Evolutionary conservation across 2,329 filamentous ascomycete species (phyloP).

Genomic region (Monosporascus sp.): DNA sequence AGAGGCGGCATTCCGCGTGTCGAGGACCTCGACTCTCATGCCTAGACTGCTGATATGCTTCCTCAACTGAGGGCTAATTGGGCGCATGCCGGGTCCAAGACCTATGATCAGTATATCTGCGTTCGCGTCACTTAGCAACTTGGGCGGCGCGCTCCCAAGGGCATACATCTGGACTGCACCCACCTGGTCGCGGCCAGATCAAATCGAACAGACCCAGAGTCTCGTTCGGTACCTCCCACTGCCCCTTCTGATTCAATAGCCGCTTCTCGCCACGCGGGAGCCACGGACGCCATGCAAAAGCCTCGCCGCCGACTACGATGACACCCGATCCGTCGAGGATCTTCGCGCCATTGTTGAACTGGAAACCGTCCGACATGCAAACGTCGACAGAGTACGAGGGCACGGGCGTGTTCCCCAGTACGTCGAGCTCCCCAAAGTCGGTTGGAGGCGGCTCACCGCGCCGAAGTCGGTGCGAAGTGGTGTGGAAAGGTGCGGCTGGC

Average conservation of each 20-base stretch:
- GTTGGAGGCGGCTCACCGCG: conserved; percentile 30
- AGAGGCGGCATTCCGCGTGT: conserved; percentile 88
- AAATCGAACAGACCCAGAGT: conserved; percentile 71
- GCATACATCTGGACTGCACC: conserved; percentile 23
- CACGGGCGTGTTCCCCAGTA: conserved; percentile 67
- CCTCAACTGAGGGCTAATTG: conserved; percentile 70
- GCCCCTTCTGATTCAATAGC: conserved; percentile 70
- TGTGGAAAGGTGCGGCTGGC: conserved; percentile 16
- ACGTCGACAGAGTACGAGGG: conserved; percentile 81
- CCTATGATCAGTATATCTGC: conserved; percentile 86
- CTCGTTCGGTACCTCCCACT: conserved; percentile 68
- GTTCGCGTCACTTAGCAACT: not conserved
- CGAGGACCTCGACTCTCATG: conserved; percentile 79
- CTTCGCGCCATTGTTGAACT: conserved; percentile 73
- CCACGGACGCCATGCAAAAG: conserved; percentile 87
- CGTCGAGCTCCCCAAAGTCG: conserved; percentile 71
- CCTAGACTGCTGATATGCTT: conserved; percentile 69
- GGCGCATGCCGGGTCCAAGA: conserved; percentile 68
- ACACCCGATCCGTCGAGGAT: conserved; percentile 66
- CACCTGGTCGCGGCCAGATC: conserved; percentile 86
- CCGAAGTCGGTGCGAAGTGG: conserved; percentile 6
- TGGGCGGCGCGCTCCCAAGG: not conserved
- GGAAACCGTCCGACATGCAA: conserved; percentile 78
- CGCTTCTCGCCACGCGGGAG: conserved; percentile 33
- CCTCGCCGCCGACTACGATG: conserved; percentile 78